A percentile compares a stretch with the other conserved stretches of the same genome.
Conservation (phyloP, 2,329 filamentous ascomycete genomes). For the Chaetomiaceae sp. region DNA sequence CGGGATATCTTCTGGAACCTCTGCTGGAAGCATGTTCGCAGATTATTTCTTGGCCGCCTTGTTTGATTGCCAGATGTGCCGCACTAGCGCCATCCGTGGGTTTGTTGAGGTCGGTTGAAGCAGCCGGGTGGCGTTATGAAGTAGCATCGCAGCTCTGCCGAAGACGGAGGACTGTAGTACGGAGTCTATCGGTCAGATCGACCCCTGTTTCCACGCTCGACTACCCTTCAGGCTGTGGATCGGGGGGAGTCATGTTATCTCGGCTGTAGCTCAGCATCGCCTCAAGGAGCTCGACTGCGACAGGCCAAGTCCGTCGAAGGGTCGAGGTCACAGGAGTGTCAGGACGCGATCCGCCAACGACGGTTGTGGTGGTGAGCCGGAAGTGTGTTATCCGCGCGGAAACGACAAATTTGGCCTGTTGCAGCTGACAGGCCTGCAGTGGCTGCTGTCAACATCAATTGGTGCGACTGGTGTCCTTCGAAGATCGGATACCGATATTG, state of each 20-base stretch:
- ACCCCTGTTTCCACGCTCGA: conserved; percentile 2
- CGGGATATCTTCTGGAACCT: conserved; percentile 25
- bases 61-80: conserved; percentile 32
- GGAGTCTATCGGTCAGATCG: neutral
- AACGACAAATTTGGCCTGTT: no score
- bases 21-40: conserved; percentile 27
- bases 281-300: conserved; percentile 2
- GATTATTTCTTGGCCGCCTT: conserved; percentile 18
- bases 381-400: conserved; percentile 22
- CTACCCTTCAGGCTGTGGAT: conserved; percentile 18
- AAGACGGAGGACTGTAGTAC: neutral
- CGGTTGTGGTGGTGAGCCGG: conserved; percentile 16
- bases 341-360: neutral
- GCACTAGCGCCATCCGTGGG: conserved; percentile 17
- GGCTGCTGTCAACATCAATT: neutral
- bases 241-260: conserved; percentile 8
- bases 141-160: neutral
- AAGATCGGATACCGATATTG: conserved; percentile 14
- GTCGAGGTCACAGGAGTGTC: no score
- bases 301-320: conserved; percentile 1
- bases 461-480: conserved; percentile 3
- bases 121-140: neutral
- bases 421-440: no score
- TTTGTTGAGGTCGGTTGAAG: no score
- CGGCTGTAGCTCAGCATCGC: conserved; percentile 12